Base-by-base conservation (phyloP, 768 basidiomycete genomes). In the Phaffia tasmanica region DNA sequence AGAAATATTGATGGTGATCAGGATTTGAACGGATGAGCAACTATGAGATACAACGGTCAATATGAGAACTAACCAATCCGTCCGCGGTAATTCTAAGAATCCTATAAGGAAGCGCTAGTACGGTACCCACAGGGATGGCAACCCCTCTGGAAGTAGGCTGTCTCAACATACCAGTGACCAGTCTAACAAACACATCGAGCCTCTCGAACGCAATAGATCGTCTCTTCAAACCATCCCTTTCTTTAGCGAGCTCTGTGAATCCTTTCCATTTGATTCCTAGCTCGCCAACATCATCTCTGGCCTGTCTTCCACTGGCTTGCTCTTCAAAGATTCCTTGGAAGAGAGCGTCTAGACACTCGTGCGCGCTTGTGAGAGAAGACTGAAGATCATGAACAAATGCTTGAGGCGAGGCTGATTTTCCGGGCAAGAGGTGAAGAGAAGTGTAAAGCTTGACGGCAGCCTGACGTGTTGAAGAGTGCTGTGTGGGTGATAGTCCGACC, bases 341-440 rank as follows among this genome's bases (percentile, higher is more conserved):
- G 42, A 90, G 68, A 7, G 79, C 75, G 30, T 77, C 68, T 72
- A 87, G 82, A 2, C 86, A 81, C 66, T 78, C 79, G 83, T 83
- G 85, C n/a, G 82, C 83, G 72, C 85, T 83, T 0, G 77, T 77
- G 58, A 90, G 67, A 1, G 84, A 83, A 32, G 85, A 85, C 58
- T 89, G 86, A 29, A 89, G 67, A 19, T 83, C 83, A 71, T 86
- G 88, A 70, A 85, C 81, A 89, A 89, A 91, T 6, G 86, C 71
- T 61, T 79, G 82, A 15, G 83, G 79, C 19, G 84, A 84, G 29
- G 85, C 86, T 11, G 87, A 84, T 75, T 89, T 91, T 9, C 89
- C 89, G 25, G 87, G 87, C 0, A 86, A 84, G 32, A 82, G 76
- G 74, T 85, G 85, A 6, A 91, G 79, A 27, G 80, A 76, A 3